Percentiles rank a stretch among this genome's conserved stretches.
These are phyloP conservation scores for Tricholoma hemisulphureum DNA, from an alignment of 768 basidiomycete genomes.

Conservation along the genomic window DNA sequence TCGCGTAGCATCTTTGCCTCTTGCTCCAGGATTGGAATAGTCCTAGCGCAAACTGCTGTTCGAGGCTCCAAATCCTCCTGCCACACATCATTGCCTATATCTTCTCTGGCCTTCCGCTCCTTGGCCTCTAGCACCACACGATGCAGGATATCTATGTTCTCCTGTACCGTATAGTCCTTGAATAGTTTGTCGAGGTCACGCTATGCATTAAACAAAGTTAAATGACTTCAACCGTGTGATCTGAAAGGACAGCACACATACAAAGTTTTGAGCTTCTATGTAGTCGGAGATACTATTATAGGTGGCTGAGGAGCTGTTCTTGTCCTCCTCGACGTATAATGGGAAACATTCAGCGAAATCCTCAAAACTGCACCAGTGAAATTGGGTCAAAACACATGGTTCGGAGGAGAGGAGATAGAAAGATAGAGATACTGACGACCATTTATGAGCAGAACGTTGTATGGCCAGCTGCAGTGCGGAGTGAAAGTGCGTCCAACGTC, in stretches of 20 bases:
- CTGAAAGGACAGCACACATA: constrained; percentile 27
- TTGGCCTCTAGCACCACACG: constrained; percentile 67
- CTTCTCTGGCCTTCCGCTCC: constrained; percentile 49
- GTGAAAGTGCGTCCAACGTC: constrained; percentile 56
- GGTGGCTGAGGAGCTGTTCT: constrained; percentile 56
- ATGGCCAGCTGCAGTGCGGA: constrained; percentile 57
- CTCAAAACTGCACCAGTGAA: constrained; percentile 41
- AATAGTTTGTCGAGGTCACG: constrained; percentile 69
- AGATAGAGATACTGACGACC: constrained; percentile 44
- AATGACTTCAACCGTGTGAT: not conserved
- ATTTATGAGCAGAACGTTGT: constrained; percentile 55
- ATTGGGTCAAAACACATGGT: constrained; percentile 3
- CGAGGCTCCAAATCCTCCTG: constrained; percentile 61
- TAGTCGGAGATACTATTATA: constrained; percentile 69
- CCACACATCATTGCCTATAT: constrained; percentile 59
- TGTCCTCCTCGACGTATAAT: constrained; percentile 63
- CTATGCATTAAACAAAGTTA: constrained; percentile 31
- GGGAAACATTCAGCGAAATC: constrained; percentile 67
- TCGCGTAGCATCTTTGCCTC: constrained; percentile 40
- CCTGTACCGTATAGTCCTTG: constrained; percentile 62
- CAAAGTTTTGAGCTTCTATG: constrained; percentile 62
- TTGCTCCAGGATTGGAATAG: constrained; percentile 54
- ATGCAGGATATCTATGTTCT: constrained; percentile 70
- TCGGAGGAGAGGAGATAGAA: not conserved
- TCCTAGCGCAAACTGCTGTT: constrained; percentile 60